phyloP scores from a whole-genome alignment of 2,329 filamentous ascomycete species.

The Amauroascus niger region DNA sequence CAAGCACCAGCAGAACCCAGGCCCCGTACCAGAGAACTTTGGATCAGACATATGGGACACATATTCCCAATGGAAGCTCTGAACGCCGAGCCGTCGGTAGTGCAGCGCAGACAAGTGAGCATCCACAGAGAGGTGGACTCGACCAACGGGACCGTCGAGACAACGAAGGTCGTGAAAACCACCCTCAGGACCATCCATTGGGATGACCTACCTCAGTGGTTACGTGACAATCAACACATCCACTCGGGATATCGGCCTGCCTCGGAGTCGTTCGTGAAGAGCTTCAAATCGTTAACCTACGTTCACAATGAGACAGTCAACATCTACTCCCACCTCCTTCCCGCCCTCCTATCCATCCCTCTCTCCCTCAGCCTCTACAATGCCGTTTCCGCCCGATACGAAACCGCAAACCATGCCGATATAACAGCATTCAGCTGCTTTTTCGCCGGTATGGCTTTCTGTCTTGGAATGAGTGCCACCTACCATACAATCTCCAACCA shows the following conservation, averaged over 20 bases:
- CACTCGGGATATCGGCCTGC: constrained; percentile 54
- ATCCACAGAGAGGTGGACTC: constrained; percentile 1
- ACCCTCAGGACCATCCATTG: constrained; percentile 36
- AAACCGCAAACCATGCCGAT: constrained; percentile 52
- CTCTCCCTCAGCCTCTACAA: constrained; percentile 47
- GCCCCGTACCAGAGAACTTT: too few relatives aligned
- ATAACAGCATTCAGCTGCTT: constrained; percentile 68
- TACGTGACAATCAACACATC: constrained; percentile 61
- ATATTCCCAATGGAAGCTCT: too few relatives aligned
- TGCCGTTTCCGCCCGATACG: constrained; percentile 56
- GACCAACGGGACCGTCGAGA: not conserved
- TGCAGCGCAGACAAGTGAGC: constrained; percentile 12
- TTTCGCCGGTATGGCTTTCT: constrained; percentile 62
- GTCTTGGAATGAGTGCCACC: constrained; percentile 70
- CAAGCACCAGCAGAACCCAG: not conserved
- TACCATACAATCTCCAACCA: constrained; percentile 84
- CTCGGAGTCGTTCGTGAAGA: constrained; percentile 52
- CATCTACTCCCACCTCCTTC: constrained; percentile 62
- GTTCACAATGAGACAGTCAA: constrained; percentile 63
- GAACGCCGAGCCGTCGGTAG: constrained; percentile 2
- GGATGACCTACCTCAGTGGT: constrained; percentile 46
- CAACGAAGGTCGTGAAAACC: constrained; percentile 1
- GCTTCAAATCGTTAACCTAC: constrained; percentile 50
- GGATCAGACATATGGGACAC: too few relatives aligned
- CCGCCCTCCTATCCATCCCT: constrained; percentile 50